Evolutionary conservation across 2,329 filamentous ascomycete species (phyloP), one percentile per base, ranked within the genome.

Genomic region (Hymenoscyphus linearis): DNA sequence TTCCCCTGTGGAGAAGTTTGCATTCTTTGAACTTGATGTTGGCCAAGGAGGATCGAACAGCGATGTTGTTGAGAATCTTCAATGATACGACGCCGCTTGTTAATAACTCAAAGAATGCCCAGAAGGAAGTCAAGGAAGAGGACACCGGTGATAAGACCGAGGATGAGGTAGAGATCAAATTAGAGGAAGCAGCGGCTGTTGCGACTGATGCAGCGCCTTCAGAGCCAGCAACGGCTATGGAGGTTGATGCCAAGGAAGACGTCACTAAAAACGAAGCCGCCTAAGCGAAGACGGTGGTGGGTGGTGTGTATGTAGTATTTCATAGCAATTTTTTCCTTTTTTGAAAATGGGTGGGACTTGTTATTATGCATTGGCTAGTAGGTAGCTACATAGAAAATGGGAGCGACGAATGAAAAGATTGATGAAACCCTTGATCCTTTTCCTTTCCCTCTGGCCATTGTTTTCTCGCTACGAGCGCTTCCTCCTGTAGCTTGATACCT

Each of bases 1-100:
- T 99, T 18, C 95, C 95, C 3, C 79, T 99, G 31, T 99, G 95
- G 95, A 89, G 96, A 76, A 96, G 92, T 73, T 84, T 96, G 64
- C 87, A 93, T 69, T 93, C 89, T 22, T 81, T 98, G 62, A 99
- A 99, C 74, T 84, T 99, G 59, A 99, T 99, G 95, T 81, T 99
- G 71, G 93, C 95, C 56, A 99, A 99, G 79, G 95, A 99, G 74
- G 95, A 99, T 67, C 85, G 95, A 16, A 88, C 86, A 26, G 95
- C 95, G 0, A 96, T 98, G 91, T 78, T 98, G 68, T 80, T 98
- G 65, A 83, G 95, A 25, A 81, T 99, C 63, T 99, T 88, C 78
- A 96, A 97, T 73, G 93, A 98, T 69, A 88, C 88, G 31, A 88
- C 90, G 0, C 91, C 91, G 3, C 81, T 96, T 55, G 83, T 96